Evolutionary conservation across 441 rosid species (phyloP), one percentile per base, ranked within the genome.

Genomic region (Populus tomentosa): DNA sequence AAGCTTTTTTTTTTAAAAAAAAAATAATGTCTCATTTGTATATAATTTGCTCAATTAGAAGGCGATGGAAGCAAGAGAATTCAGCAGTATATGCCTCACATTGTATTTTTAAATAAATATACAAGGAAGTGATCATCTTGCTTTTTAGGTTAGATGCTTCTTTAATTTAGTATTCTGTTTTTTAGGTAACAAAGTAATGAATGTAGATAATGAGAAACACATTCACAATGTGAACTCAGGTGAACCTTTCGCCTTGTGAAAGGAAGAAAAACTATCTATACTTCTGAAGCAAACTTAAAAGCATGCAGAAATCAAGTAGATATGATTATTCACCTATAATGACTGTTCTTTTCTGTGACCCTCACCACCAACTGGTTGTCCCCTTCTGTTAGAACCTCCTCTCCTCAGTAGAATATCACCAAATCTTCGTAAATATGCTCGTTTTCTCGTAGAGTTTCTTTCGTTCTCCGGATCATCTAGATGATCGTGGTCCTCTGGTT

Each of bases 381-480:
- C 93, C 75, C 86, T 86, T 81, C 85, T 80, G 59, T 84, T 85
- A 56, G 79, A 79, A 63, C 85, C 81, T 59, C 84, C 88, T 82
- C 89, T 88, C 75, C 87, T 79, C 20, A 85, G 79, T 3, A 92
- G 79, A 8, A 95, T 88, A 65, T 91, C 94, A 5, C 97, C 89
- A 77, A 95, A 90, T 77, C 97, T 92, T 68, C 90, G 77, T 0
- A 92, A 79, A 81, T 94, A 76, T 8, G 97, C 93, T 63, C 82
- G 91, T 90, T 91, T 92, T 82, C 87, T 95, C 69, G 89, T 90
- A 9, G 89, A 77, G 69, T 79, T 80, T 53, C 82, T 80, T 18
- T 89, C 97, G 40, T 75, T 83, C 63, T 93, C 98, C 16, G 67
- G 9, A 5, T 88, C 93, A 33, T 81, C 95, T 4, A 86, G 70